A percentile compares a stretch with the other conserved stretches of the same genome.
phyloP scores from a whole-genome alignment of 2,329 filamentous ascomycete species.

The Calonectria pteridis region DNA sequence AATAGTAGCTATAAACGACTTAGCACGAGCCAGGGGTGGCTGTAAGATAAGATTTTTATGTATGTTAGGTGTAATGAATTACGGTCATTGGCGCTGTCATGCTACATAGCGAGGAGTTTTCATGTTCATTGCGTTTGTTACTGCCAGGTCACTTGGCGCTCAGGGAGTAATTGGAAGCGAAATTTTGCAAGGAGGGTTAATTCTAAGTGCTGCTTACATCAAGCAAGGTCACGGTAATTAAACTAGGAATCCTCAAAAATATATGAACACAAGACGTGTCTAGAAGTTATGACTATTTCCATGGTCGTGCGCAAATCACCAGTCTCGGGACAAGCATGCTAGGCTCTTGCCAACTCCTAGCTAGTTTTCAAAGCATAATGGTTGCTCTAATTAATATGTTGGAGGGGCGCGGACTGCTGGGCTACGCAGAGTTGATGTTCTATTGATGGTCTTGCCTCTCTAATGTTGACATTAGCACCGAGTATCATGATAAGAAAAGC shows the following conservation, averaged over 20 bases:
- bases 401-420: too few relatives aligned
- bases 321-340: not conserved
- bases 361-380: not conserved
- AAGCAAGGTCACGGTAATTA: not conserved
- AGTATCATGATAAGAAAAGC: too few relatives aligned
- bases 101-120: constrained; percentile 20
- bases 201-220: not conserved
- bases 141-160: not conserved
- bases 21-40: constrained; percentile 43
- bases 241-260: not conserved
- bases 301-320: not conserved
- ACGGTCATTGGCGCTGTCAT: not conserved
- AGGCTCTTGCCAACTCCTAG: not conserved
- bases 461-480: not conserved
- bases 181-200: not conserved
- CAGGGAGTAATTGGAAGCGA: not conserved
- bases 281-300: not conserved
- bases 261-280: not conserved
- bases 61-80: not conserved
- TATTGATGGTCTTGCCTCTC: too few relatives aligned
- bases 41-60: constrained; percentile 29
- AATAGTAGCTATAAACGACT: constrained; percentile 46
- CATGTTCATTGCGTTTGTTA: not conserved
- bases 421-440: too few relatives aligned
- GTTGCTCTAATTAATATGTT: too few relatives aligned